These are phyloP conservation scores for Didymella glomerata DNA, from an alignment of 2,329 filamentous ascomycete genomes.

Conservation along the genomic window DNA sequence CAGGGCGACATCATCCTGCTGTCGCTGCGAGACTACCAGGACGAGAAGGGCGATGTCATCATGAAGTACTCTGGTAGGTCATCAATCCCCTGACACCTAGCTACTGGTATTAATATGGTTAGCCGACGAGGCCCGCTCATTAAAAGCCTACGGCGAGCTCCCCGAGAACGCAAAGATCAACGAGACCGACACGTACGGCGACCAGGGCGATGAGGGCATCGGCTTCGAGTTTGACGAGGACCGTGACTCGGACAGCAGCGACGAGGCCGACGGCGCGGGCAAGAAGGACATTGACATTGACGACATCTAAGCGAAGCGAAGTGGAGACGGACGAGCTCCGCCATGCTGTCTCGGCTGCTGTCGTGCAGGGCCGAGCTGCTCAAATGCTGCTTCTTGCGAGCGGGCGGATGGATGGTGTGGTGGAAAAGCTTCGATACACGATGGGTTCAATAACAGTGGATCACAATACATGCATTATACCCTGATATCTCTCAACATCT, in stretches of 20 bases:
- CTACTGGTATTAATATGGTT: constrained; percentile 58
- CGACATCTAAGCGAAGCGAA: constrained; percentile 72
- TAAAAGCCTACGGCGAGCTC: constrained; percentile 97
- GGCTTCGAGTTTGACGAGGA: constrained; percentile 99
- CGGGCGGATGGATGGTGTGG: constrained; percentile 46
- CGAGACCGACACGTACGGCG: constrained; percentile 94
- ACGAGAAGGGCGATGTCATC: constrained; percentile 92
- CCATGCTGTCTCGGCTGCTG: constrained; percentile 49
- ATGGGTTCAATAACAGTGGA: constrained; percentile 23
- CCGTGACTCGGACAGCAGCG: constrained; percentile 62
- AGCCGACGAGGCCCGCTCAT: constrained; percentile 85
- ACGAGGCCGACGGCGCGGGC: constrained; percentile 65
- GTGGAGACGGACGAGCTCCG: constrained; percentile 34
- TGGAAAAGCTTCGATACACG: constrained; percentile 12
- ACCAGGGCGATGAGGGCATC: constrained; percentile 89
- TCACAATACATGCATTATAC: constrained; percentile 19
- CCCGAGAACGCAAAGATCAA: constrained; percentile 99
- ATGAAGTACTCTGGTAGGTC: constrained; percentile 75
- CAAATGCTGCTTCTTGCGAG: constrained; percentile 52
- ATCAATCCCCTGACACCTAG: not conserved
- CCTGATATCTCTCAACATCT: not conserved
- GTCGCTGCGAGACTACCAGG: constrained; percentile 89
- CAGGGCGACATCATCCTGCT: constrained; percentile 79
- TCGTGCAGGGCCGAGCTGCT: constrained; percentile 39
- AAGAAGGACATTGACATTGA: constrained; percentile 92